Evolutionary conservation across 768 basidiomycete species (phyloP), one percentile per base, ranked within the genome.

Genomic region (Lactifluus piperatus): DNA sequence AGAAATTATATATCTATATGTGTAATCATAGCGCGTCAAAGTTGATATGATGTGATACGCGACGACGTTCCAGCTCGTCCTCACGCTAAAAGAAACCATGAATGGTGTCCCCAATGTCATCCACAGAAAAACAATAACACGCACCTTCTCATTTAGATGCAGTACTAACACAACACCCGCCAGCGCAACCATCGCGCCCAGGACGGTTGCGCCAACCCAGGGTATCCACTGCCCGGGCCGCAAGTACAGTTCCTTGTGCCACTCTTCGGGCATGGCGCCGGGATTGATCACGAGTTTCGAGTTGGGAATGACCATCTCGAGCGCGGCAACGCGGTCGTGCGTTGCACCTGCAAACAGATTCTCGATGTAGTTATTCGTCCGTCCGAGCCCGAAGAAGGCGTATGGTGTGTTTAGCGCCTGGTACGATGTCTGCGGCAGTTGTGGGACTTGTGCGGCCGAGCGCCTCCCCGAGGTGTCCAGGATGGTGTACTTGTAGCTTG

Each of bases 321-420:
- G 87, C 69, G 88, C 86, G 70, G 95, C 93, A 64, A 78, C 91
- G 68, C 95, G 91, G 34, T 84, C 69, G 30, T 89, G 79, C 6
- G 94, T 95, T 4, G 92, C 86, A 16, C 97, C 97, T 20, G 98
- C 90, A 69, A 97, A 97, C 2, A 99, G 79, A 71, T 97, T 97
- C 78, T 99, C 97, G 67, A 99, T 94, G 73, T 99, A 99, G 71
- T 99, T 99, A 72, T 99, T 99, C 16, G 94, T 98, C 43, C 97
- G 84, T 0, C 95, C 97, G 8, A 99, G 83, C 1, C 97, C 95
- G 68, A 98, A 91, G 79, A 94, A 97, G 1, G 93, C 83, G 68
- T 97, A 98, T 0, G 97, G 97, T 0, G 91, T 86, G 55, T 86
- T 82, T 10, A 98, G 79, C 14, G 94, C 79, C 54, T 95, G 89